Base-by-base conservation (phyloP, 805 yeast genomes). In the Candida xyloterini region DNA sequence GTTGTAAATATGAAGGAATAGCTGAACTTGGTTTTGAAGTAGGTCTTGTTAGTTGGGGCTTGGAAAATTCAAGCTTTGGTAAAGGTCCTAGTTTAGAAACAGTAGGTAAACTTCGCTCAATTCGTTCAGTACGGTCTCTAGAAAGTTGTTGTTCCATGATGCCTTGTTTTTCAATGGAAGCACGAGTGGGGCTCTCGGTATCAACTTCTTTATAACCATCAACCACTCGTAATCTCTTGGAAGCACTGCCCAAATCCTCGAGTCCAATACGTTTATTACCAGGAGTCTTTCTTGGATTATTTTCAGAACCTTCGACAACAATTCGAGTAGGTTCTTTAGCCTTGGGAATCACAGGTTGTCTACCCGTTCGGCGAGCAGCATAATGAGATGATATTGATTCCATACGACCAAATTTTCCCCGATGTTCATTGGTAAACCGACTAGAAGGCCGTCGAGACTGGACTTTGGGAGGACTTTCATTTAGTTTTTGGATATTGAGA, bases 371-470 rank as follows among this genome's bases (percentile, higher is more conserved):
- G 34, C 53, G 55, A 4, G 71, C 73, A 1, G 78, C 73, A 43
- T 73, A 73, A 43, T 74, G 79, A 7, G 62, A 57, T 8, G 67
- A 57, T 13, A 74, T 74, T 13, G 77, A 69, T 16, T 74, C 79
- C 79, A 74, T 72, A 32, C 66, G 57, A 38, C 74, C 60, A 61
- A 68, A 47, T 67, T 77, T 48, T 53, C 74, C 45, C 68, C 74
- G 48, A 61, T 68, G 59, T 43, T 68, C 68, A 40, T 62, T 60
- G 11, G 77, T 67, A 51, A 70, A 68, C 22, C 79, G 61, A 33
- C 67, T 57, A 1, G 63, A 59, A 2, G 55, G 53, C 35, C 59
- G 43, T 40, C 59, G 45, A 33, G 43, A 51, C 14, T 53, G 33
- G 14, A 50, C 53, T 36, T 53, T 51, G 5, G 53, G 47, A 3